A percentile compares a stretch with the other conserved stretches of the same genome.
Evolutionary conservation across 2,329 filamentous ascomycete genomes (phyloP).

Genomic region (Coniosporium tulheliwenetii): DNA sequence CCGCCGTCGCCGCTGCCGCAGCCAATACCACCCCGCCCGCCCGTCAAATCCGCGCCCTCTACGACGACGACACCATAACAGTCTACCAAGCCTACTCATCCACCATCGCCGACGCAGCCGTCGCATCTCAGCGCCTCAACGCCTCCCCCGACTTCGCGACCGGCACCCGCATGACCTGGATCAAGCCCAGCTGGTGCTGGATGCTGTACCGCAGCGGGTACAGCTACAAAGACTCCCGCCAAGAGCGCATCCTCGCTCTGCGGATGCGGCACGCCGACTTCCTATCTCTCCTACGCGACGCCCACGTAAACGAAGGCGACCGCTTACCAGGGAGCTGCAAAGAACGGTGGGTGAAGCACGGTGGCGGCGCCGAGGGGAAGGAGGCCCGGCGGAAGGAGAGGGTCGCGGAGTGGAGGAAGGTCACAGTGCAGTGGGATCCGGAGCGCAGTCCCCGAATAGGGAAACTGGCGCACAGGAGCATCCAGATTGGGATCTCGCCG

Average conservation of each 20-base stretch:
- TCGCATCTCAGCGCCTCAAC: slow-evolving; percentile 34
- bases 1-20: too few relatives aligned
- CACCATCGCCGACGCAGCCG: slow-evolving; percentile 37
- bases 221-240: slow-evolving; percentile 38
- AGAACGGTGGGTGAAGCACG: neutral
- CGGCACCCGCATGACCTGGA: slow-evolving; percentile 43
- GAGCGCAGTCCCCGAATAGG: slow-evolving; percentile 34
- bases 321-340: neutral
- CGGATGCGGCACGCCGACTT: slow-evolving; percentile 38
- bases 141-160: slow-evolving; percentile 35
- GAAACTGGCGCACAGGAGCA: slow-evolving; percentile 35
- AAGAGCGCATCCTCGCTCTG: slow-evolving; percentile 42
- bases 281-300: slow-evolving; percentile 23
- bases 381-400: slow-evolving; percentile 5
- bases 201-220: slow-evolving; percentile 50
- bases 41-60: slow-evolving; percentile 37
- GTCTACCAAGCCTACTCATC: slow-evolving; percentile 46
- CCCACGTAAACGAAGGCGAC: too few relatives aligned
- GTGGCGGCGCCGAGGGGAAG: neutral
- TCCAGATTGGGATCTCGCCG: slow-evolving; percentile 45
- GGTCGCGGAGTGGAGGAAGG: slow-evolving; percentile 8
- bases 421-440: slow-evolving; percentile 51
- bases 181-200: slow-evolving; percentile 49
- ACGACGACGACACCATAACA: slow-evolving; percentile 36
- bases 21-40: too few relatives aligned